Evolutionary conservation across 768 basidiomycete genomes (phyloP).

Genomic region (Pholiota conissans): DNA sequence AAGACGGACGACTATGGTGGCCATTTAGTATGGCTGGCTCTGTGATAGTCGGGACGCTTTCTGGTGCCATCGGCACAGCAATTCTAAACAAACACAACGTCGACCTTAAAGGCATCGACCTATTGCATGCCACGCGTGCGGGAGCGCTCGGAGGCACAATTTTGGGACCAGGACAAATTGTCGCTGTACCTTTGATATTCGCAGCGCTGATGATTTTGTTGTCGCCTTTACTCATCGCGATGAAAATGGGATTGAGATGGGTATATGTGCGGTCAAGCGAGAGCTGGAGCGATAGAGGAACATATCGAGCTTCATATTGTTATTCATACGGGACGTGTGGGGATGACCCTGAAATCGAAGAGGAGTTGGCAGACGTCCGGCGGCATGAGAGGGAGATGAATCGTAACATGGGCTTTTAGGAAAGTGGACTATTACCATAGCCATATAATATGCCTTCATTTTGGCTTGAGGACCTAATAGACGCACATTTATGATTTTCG

Average conservation of each 20-base stretch:
- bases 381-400: background rate
- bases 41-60: constrained; percentile 12
- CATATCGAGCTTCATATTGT: constrained; percentile 18
- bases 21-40: constrained; percentile 8
- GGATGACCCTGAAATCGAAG: constrained; percentile 21
- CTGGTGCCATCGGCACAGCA: constrained; percentile 20
- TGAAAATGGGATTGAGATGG: constrained; percentile 22
- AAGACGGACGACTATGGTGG: constrained; percentile 11
- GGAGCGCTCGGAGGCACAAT: constrained; percentile 24
- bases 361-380: constrained; percentile 9
- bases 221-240: constrained; percentile 20
- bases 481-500: background rate
- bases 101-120: constrained; percentile 21
- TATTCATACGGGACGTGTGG: constrained; percentile 21
- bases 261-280: constrained; percentile 17
- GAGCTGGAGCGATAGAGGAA: constrained; percentile 15
- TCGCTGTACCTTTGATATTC: constrained; percentile 13
- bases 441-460: too few species aligned
- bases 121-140: constrained; percentile 25
- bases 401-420: too few species aligned
- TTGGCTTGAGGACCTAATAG: too few species aligned
- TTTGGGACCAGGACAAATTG: constrained; percentile 15
- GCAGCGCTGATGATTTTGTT: constrained; percentile 15
- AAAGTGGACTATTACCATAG: too few species aligned
- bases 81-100: constrained; percentile 17